phyloP scores from a whole-genome alignment of 2,329 filamentous ascomycete genomes.

The Trichoderma atroviride region DNA sequence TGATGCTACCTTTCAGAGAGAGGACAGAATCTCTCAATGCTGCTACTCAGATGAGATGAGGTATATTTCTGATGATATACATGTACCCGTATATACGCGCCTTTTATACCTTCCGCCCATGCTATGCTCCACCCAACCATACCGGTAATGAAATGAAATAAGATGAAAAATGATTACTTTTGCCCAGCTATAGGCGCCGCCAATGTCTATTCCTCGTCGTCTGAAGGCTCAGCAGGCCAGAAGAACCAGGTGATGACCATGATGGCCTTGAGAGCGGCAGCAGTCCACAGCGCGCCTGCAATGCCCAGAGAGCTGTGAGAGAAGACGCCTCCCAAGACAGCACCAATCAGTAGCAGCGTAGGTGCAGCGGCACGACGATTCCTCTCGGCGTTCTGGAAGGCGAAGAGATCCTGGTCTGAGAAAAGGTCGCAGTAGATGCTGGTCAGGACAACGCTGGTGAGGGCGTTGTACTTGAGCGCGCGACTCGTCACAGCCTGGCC shows the following conservation, averaged over 20 bases:
- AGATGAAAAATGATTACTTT: not conserved
- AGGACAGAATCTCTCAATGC: not conserved
- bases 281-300: constrained; percentile 61
- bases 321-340: constrained; percentile 54
- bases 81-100: not conserved
- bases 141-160: not conserved
- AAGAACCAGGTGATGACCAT: constrained; percentile 62
- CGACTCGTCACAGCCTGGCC: constrained; percentile 77
- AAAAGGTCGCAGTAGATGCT: constrained; percentile 82
- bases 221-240: constrained; percentile 56
- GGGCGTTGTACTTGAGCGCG: constrained; percentile 67
- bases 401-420: constrained; percentile 60
- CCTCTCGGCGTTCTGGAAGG: constrained; percentile 49
- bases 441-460: constrained; percentile 79
- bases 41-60: not conserved
- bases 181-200: not conserved
- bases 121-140: not conserved
- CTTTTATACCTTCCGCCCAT: not conserved
- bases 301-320: constrained; percentile 52
- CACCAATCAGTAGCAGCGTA: constrained; percentile 52
- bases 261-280: constrained; percentile 56
- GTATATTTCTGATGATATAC: not conserved
- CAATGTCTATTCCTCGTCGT: constrained; percentile 31
- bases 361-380: constrained; percentile 56
- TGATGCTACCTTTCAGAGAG: not conserved